Base-by-base conservation (phyloP, 2,329 filamentous ascomycete genomes). In the Orbilia ellipsospora region DNA sequence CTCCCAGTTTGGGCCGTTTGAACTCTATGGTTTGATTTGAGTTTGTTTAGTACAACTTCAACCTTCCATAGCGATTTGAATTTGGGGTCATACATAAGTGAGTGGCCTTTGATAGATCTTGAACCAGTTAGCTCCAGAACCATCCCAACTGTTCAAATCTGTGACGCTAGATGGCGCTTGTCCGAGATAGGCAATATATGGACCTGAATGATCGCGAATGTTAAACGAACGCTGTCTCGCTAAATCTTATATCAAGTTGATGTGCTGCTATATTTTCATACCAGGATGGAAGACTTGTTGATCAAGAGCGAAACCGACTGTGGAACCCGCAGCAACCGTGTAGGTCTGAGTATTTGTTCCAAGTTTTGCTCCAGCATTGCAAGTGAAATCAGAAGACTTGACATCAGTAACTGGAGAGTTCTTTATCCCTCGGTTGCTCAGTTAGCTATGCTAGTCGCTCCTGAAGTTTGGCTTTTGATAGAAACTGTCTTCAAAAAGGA, bases 151-250 rank as follows among this genome's bases (percentile, higher is more conserved):
- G 44, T 72, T 72, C 54, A 72, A 44, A 31, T 65, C 56, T 20
- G 79, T 79, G 42, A 80, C 80, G 7, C 80, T 59, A 10, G 66
- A 73, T n/a, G 67, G 67, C 6, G 67, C 67, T 77, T 82, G 82
- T 52, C 82, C 83, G 81, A 85, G 81, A 79, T 84, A 84, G 73
- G 84, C 79, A 77, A 82, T 82, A 28, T 82, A 82, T 0, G 83
- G 83, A 8, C 83, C 67, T 72, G 44, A 36, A 36, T 36, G 5
- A 36, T 36, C 5, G 1, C 31, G 31, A 36, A 36, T 23, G 10
- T 40, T 62, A 16, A 64, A 18, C 44, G 18, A n/a, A n/a, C 44
- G 44, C 16, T 12, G 44, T 15, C 44, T n/a, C 44, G 13, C 44
- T 18, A n/a, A 4, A 48, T 48, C 7, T 48, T 1, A 3, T 48